Conservation (phyloP, 1,284 basidiomycete genomes). For the Thelephora terrestris region DNA sequence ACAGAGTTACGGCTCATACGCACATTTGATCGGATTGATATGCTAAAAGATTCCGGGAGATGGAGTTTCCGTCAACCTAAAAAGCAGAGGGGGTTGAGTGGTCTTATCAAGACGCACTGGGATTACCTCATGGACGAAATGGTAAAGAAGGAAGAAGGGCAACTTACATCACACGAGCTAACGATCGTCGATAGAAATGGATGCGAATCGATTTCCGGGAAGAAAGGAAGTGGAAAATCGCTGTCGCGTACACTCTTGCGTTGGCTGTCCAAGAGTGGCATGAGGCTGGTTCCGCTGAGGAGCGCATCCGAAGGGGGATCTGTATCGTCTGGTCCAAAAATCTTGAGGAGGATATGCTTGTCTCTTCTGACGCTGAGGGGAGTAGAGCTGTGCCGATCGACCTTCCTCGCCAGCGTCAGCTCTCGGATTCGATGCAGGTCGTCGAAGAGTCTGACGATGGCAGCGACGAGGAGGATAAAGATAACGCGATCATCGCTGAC, state of each 20-base stretch:
- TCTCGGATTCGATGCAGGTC: constrained; percentile 18
- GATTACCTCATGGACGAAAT: constrained; percentile 96
- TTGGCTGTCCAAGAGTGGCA: constrained; percentile 86
- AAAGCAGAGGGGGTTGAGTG: constrained; percentile 78
- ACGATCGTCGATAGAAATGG: constrained; percentile 64
- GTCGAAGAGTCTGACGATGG: constrained; percentile 42
- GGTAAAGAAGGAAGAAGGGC: constrained; percentile 38
- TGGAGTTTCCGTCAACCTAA: constrained; percentile 97
- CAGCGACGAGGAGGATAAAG: constrained; percentile 49
- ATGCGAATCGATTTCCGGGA: constrained; percentile 93
- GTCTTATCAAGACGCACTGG: constrained; percentile 83
- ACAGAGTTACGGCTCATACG: constrained; percentile 68
- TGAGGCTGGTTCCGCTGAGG: constrained; percentile 51
- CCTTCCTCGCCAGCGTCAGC: constrained; percentile 10
- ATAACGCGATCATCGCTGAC: constrained; percentile 44
- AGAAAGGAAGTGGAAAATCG: constrained; percentile 89
- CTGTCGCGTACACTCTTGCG: constrained; percentile 79
- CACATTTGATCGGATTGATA: constrained; percentile 80
- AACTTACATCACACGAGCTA: not conserved
- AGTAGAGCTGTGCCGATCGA: constrained; percentile 13
- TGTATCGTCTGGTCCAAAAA: constrained; percentile 56
- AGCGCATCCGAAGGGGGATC: constrained; percentile 59
- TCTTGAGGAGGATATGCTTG: constrained; percentile 15
- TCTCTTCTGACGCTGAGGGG: constrained; percentile 9
- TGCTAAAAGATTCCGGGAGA: constrained; percentile 67